Base-by-base conservation (phyloP, 208 protist species). In the Angomonas deanei region DNA sequence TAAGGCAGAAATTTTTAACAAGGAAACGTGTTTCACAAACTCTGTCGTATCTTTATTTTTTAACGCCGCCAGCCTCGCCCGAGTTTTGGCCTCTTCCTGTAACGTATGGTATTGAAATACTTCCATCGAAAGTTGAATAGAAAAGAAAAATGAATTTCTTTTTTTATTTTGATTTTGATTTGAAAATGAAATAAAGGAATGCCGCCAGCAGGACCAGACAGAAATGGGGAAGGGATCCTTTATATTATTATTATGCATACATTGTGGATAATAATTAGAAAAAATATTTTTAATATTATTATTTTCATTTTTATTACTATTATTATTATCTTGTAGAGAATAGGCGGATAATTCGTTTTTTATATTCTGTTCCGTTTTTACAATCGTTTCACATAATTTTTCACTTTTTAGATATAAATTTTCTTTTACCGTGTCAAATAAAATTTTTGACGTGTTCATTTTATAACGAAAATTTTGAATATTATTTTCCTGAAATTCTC, bases 1-100 rank as follows among this genome's bases (percentile, higher is more conserved):
- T 28, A 89, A 66, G 17, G 76, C 48, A 8, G 82, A 75, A 1
- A 85, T 57, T 54, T 89, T 84, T 34, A 83, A 60, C 19, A 75
- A 42, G 50, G 68, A 76, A 10, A 89, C 66, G 64, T 86, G 76
- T 50, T 76, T 34, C 17, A 63, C 69, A 53, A 80, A 89, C 5
- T 66, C 82, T 27, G 73, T 66, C 0, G 78, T 62, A 49, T 89
- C 78, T 34, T 84, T 73, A 33, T 42, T 46, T 2, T 67, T 61
- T 32, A 89, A 64, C 31, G 78, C 78, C 10, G 52, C 36, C 52
- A 89, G 60, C 0, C 82, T 67, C 0, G 72, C 68, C 15, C 76
- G 68, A 3, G 72, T 66, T 2, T 60, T 66, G 0, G 82, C 75
- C 63, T 83, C 78, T 17, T 70, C 58, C 50, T 76, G 75, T 23